Evolutionary conservation across 2,329 filamentous ascomycete species (phyloP).

Genomic region (Fusarium albosuccineum): DNA sequence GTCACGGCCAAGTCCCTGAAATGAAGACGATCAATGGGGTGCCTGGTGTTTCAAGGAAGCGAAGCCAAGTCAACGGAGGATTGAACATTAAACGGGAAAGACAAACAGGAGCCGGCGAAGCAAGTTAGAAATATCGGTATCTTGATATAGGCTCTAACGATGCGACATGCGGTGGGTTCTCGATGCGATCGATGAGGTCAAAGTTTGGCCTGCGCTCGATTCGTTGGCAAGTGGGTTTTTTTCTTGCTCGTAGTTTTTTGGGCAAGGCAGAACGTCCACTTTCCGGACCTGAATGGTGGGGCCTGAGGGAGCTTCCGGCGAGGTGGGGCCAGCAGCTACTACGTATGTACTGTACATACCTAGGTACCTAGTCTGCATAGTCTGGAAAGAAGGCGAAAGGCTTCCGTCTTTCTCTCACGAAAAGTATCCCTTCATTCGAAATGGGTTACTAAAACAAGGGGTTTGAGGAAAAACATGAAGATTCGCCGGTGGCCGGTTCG

Average conservation of each 20-base stretch:
- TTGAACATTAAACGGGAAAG: background rate
- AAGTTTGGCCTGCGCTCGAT: slow-evolving; percentile 16
- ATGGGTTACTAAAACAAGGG: no score
- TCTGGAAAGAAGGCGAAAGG: no score
- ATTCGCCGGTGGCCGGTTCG: no score
- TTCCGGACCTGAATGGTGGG: slow-evolving; percentile 16
- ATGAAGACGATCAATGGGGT: background rate
- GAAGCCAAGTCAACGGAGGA: background rate
- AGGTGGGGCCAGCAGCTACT: no score
- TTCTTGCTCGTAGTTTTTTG: background rate
- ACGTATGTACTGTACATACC: no score
- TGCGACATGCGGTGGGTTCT: slow-evolving; percentile 5
- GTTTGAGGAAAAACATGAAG: no score
- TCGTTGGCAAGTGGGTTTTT: slow-evolving; percentile 15
- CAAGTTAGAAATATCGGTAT: background rate
- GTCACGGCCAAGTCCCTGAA: background rate
- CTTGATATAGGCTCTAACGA: background rate
- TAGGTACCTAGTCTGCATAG: no score
- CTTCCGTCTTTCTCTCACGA: no score
- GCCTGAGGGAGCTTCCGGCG: background rate
- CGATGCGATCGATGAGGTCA: slow-evolving; percentile 35
- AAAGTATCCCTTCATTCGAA: no score
- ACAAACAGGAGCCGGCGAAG: background rate
- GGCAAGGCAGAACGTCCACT: slow-evolving; percentile 18
- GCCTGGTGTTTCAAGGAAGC: background rate